Percentiles rank a stretch among this genome's conserved stretches.
These are phyloP conservation scores for Puccinia novopanici DNA, from an alignment of 1,284 basidiomycete species.

Conservation along the genomic window DNA sequence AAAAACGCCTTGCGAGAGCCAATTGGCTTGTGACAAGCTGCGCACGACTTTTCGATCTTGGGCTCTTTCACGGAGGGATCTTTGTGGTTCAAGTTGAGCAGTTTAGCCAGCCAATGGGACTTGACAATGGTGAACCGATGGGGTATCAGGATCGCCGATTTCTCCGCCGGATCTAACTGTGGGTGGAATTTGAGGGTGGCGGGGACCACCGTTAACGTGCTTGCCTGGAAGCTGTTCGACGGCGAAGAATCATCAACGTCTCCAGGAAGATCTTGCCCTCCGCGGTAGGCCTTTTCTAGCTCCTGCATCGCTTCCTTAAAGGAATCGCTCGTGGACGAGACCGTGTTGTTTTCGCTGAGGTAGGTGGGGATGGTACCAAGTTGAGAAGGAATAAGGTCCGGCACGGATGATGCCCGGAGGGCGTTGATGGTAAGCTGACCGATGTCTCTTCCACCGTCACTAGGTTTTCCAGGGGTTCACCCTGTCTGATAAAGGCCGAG, in stretches of 20 bases:
- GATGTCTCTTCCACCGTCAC: not conserved
- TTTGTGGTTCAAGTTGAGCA: constrained; percentile 26
- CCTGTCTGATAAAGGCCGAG: not conserved
- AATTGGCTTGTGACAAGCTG: constrained; percentile 34
- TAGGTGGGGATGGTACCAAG: constrained; percentile 17
- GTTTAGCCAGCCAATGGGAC: constrained; percentile 31
- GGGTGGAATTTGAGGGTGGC: not conserved
- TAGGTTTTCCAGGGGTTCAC: not conserved
- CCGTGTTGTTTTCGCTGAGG: not conserved
- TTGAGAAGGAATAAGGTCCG: not conserved
- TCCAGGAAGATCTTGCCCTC: not conserved
- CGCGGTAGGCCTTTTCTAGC: constrained; percentile 5
- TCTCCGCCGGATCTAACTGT: not conserved
- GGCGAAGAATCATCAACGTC: not conserved
- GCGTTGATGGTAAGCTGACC: not conserved
- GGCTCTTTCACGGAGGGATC: not conserved
- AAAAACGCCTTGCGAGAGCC: constrained; percentile 33
- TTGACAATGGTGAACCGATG: constrained; percentile 47
- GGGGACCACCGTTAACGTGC: not conserved
- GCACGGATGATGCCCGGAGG: not conserved
- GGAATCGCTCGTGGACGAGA: not conserved
- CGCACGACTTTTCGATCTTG: constrained; percentile 19
- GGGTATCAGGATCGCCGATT: not conserved
- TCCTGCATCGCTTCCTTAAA: constrained; percentile 24
- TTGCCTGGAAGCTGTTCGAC: not conserved